phyloP scores from a whole-genome alignment of 2,329 filamentous ascomycete genomes.

The Chrysoporthe austroafricana region DNA sequence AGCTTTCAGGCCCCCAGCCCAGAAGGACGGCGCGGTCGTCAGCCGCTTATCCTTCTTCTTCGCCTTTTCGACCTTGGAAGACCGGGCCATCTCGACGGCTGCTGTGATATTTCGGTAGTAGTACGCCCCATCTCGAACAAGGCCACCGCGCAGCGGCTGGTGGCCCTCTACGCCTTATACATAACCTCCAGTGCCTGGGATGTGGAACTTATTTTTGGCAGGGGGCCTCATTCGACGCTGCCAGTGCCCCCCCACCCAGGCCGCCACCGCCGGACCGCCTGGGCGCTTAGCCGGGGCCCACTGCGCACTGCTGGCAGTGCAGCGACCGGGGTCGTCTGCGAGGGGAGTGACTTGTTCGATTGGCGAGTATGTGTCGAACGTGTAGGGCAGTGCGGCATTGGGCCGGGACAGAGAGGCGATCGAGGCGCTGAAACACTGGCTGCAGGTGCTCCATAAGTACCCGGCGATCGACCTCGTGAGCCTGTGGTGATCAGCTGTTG shows the following conservation, averaged over 20 bases:
- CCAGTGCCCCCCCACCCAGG: not conserved
- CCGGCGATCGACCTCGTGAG: not conserved
- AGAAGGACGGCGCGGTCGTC: not conserved
- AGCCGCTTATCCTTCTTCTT: constrained; percentile 17
- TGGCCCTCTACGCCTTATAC: not conserved
- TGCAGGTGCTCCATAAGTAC: not conserved
- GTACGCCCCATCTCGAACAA: not conserved
- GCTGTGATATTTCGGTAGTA: not conserved
- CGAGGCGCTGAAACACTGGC: not conserved
- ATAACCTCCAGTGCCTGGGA: not conserved
- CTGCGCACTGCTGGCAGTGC: constrained; percentile 10
- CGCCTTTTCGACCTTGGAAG: not conserved
- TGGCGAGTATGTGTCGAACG: not conserved
- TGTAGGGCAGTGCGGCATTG: not conserved
- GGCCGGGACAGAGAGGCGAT: not conserved
- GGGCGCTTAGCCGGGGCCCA: constrained; percentile 11
- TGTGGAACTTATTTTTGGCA: constrained; percentile 4
- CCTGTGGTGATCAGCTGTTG: not conserved
- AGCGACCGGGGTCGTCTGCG: constrained; percentile 2
- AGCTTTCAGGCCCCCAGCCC: not conserved
- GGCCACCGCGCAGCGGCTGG: not conserved
- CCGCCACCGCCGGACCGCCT: constrained; percentile 3
- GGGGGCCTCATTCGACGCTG: not conserved
- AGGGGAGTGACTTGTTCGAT: not conserved
- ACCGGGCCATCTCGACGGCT: constrained; percentile 4